phyloP scores from a whole-genome alignment of 2,329 filamentous ascomycete species.

The Penicillium sp. region DNA sequence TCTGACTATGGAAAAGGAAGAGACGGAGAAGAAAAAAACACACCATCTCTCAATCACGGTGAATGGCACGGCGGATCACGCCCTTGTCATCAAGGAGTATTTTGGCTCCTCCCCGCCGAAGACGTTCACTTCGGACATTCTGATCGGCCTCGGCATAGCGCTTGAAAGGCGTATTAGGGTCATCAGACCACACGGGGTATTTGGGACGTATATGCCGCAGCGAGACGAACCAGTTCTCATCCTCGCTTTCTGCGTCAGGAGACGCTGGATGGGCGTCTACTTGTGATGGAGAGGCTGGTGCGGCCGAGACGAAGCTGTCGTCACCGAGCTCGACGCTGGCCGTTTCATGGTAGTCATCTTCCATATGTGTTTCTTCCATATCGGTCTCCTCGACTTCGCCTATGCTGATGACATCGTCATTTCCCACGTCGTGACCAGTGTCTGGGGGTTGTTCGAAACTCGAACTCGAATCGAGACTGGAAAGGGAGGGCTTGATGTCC shows the following conservation, averaged over 20 bases:
- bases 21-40: neutral
- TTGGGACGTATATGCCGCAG: constrained; percentile 23
- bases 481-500: neutral
- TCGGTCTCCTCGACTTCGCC: constrained; percentile 9
- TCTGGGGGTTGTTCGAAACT: neutral
- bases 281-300: neutral
- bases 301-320: constrained; percentile 14
- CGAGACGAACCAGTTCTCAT: constrained; percentile 31
- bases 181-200: constrained; percentile 30
- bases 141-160: constrained; percentile 33
- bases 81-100: constrained; percentile 33
- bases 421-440: neutral
- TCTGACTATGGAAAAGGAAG: neutral
- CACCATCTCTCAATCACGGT: neutral
- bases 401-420: neutral
- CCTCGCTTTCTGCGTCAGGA: constrained; percentile 9
- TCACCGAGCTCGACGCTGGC: constrained; percentile 39
- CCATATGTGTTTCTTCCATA: constrained; percentile 7
- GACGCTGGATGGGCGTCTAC: neutral
- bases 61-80: constrained; percentile 25
- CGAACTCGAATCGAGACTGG: neutral
- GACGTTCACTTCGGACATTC: constrained; percentile 29
- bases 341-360: constrained; percentile 27
- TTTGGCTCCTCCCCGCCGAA: constrained; percentile 24
- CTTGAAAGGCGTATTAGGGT: constrained; percentile 39